phyloP scores from a whole-genome alignment of 2,329 filamentous ascomycete genomes.

The Apiospora hydei region DNA sequence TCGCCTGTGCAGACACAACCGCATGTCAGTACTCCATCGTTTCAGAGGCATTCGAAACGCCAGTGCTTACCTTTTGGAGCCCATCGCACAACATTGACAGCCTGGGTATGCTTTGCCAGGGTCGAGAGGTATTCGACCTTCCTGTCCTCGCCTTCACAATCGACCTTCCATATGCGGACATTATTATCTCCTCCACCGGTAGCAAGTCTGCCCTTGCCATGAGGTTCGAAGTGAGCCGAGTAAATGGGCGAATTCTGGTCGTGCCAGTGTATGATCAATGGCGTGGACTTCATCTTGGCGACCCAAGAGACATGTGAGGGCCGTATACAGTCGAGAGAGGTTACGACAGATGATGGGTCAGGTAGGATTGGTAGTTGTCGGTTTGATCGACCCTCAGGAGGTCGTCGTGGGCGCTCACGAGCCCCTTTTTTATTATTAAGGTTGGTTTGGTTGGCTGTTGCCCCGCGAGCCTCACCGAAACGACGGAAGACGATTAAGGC shows the following conservation, averaged over 20 bases:
- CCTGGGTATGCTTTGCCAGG: conserved; percentile 91
- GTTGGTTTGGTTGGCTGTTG: conserved; percentile 17
- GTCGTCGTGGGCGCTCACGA: conserved; percentile 4
- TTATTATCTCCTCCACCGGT: conserved; percentile 97
- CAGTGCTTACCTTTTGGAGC: conserved; percentile 80
- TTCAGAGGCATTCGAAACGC: conserved; percentile 25
- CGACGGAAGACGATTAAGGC: conserved; percentile 11
- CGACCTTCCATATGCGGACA: conserved; percentile 91
- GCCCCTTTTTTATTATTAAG: conserved; percentile 7
- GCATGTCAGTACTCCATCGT: conserved; percentile 27
- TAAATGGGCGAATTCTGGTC: conserved; percentile 97
- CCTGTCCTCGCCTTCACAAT: conserved; percentile 82
- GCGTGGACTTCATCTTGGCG: conserved; percentile 88
- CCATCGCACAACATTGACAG: conserved; percentile 97
- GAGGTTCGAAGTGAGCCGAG: conserved; percentile 93
- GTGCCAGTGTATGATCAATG: conserved; percentile 98
- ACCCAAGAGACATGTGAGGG: conserved; percentile 32
- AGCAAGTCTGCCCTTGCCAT: conserved; percentile 88
- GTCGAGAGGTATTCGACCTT: conserved; percentile 93
- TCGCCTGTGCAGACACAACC: conserved; percentile 67
- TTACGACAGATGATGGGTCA: not conserved
- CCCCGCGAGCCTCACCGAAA: conserved; percentile 17
- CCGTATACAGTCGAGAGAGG: not conserved
- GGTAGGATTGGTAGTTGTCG: conserved; percentile 3
- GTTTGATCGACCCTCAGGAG: not conserved